Evolutionary conservation across 176 grass and related monocot species (phyloP), one percentile per base, ranked within the genome.

Genomic region (Cenchrus purpureus): DNA sequence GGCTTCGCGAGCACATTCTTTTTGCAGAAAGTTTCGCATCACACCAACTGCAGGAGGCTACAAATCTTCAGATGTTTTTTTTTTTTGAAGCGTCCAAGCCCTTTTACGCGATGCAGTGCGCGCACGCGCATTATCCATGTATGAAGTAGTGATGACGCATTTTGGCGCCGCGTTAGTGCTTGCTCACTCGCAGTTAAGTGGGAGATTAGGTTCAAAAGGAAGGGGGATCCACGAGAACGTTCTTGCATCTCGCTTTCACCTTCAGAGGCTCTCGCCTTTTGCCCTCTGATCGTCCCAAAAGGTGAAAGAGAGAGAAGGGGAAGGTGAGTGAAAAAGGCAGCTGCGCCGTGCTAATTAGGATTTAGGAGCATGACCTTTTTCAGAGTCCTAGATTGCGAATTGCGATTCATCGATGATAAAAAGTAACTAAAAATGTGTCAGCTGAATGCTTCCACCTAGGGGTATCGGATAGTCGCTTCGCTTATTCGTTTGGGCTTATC

Each of bases 151-250:
- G 13, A 4, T 20, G 49, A 44, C 20, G 20, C 32, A 12, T 68
- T 14, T 25, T 40, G n/a, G 22, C 25, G 34, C 37, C 25, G 66
- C 10, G 12, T 7, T 61, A 29, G 37, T 72, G 44, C 20, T 8
- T 48, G 22, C 40, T 73, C 50, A 15, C 25, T 64, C 9, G 16
- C 7, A 16, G 59, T 78, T 69, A 69, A 71, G 65, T 62, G 58
- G 58, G 7, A 81, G 22, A 66, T 81, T 80, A 34, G 68, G 49
- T 55, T 6, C 20, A 34, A 78, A 69, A 76, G 11, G 20, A 20
- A 68, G 15, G 6, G 68, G 28, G 49, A 44, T 44, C 67, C 66
- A 82, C 9, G 42, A 73, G 44, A 83, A 25, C 11, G 7, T 11
- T 61, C 32, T 55, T 65, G 11, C 20, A 52, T 34, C 34, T 34